Evolutionary conservation across 257 asterid genomes (phyloP), one percentile per base, ranked within the genome.

Genomic region (Pogostemon cablin): DNA sequence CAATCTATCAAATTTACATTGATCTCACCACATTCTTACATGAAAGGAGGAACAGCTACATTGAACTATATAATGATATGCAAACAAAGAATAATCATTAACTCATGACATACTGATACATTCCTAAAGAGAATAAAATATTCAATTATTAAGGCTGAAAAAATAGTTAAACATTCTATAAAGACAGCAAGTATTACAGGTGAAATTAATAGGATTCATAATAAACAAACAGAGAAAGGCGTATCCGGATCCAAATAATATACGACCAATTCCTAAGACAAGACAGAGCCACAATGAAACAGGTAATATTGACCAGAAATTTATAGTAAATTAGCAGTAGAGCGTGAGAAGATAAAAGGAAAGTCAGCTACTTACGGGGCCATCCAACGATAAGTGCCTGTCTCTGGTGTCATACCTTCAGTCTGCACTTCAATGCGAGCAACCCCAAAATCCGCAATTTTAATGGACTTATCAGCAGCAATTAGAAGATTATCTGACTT

Each of bases 311-410:
- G 32, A 25, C 32, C 32, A 25, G 32, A 25, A 25, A 25, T 25
- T 25, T 4, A 49, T 15, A 64, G 7, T 35, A 60, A 65, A 49
- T 54, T 7, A 53, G 38, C 60, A 54, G 25, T 35, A 25, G 37
- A 34, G 59, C 1, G n/a, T 17, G n/a, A 15, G 35, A 48, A 5
- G 17, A 71, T 4, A 37, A 61, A 52, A 62, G 39, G 70, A 56
- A 2, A 77, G 4, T 5, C 35, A 65, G 71, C 68, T 48, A 80
- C 98, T 95, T 86, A 95, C 99, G 99, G 99, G 50, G 99, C 99
- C 99, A 93, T 93, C 99, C 99, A 93, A 53, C 97, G 95, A 79
- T 93, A 93, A 20, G 99, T 93, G 68, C 99, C 99, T 4, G 99
- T 93, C 77, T 93, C 99, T 15, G 99, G 99, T 12, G 99, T 93